These are phyloP conservation scores for Candida pseudofarinosa DNA, from an alignment of 805 yeast genomes.

Conservation along the genomic window DNA sequence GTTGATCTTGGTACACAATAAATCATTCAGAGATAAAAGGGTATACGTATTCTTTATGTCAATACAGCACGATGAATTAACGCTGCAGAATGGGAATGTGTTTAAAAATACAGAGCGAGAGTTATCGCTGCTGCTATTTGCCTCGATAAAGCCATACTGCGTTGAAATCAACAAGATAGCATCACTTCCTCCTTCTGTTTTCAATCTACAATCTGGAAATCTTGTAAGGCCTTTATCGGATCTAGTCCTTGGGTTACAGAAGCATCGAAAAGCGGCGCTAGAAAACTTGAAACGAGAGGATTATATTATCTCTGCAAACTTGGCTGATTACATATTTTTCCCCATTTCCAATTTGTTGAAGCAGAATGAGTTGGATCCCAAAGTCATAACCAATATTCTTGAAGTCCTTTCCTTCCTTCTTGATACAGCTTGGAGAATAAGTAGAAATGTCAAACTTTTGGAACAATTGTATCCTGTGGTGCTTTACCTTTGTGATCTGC, in stretches of 20 bases:
- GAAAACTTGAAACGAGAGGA: conserved; percentile 1
- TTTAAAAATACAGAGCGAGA: not conserved
- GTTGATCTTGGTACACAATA: too few relatives aligned
- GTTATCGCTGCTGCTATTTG: conserved; percentile 25
- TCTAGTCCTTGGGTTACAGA: conserved; percentile 10
- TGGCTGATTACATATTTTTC: conserved; percentile 41
- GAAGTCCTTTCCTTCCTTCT: conserved; percentile 26
- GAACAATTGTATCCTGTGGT: conserved; percentile 36
- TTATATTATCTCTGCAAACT: conserved; percentile 24
- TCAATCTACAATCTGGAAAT: conserved; percentile 7
- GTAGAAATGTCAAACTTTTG: conserved; percentile 17
- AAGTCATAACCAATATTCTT: conserved; percentile 19
- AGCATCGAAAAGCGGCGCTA: conserved; percentile 8
- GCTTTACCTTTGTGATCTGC: conserved; percentile 19
- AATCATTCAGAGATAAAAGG: too few relatives aligned
- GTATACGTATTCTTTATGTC: not conserved
- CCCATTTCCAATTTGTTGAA: conserved; percentile 34
- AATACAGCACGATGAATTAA: not conserved
- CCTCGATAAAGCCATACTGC: conserved; percentile 26
- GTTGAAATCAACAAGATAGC: conserved; percentile 23
- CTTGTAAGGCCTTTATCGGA: conserved; percentile 9
- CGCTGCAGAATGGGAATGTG: not conserved
- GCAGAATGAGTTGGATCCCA: conserved; percentile 18
- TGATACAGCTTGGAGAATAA: conserved; percentile 26
- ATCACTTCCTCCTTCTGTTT: conserved; percentile 8